These are phyloP conservation scores for Globisporangium okanoganense DNA, from an alignment of 352 stramenopile genomes.

Conservation along the genomic window DNA sequence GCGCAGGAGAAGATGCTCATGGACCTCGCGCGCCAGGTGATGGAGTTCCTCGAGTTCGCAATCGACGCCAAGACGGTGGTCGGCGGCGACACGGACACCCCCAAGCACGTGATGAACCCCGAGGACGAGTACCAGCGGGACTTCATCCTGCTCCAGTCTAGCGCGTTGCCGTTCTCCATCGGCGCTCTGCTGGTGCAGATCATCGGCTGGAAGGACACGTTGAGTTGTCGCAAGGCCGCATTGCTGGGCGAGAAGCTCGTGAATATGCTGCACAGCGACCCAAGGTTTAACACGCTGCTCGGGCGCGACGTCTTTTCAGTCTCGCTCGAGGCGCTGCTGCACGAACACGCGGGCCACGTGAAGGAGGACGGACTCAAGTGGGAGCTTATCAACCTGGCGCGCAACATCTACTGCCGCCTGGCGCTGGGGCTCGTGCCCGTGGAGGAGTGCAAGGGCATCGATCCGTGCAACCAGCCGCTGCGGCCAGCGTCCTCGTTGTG, in stretches of 20 bases:
- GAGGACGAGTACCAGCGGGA: slow-evolving; percentile 58
- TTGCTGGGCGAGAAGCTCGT: slow-evolving; percentile 64
- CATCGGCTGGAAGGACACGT: slow-evolving; percentile 71
- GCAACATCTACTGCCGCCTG: slow-evolving; percentile 78
- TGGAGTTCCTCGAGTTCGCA: slow-evolving; percentile 68
- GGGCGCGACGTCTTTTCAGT: slow-evolving; percentile 63
- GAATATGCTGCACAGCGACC: slow-evolving; percentile 39
- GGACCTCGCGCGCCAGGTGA: slow-evolving; percentile 59
- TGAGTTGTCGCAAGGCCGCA: slow-evolving; percentile 61
- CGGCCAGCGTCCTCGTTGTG: slow-evolving; percentile 42
- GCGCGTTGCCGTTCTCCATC: slow-evolving; percentile 42
- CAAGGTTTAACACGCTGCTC: slow-evolving; percentile 37
- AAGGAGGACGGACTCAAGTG: slow-evolving; percentile 82
- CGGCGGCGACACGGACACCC: slow-evolving; percentile 59
- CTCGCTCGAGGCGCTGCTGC: slow-evolving; percentile 46
- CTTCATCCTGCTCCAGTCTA: slow-evolving; percentile 51
- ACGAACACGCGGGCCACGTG: slow-evolving; percentile 55
- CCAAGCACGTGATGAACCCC: slow-evolving; percentile 66
- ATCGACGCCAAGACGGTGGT: slow-evolving; percentile 78
- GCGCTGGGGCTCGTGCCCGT: slow-evolving; percentile 60
- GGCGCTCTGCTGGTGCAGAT: slow-evolving; percentile 49
- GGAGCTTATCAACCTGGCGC: slow-evolving; percentile 81
- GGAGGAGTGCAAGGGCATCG: slow-evolving; percentile 78
- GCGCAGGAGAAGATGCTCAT: slow-evolving; percentile 69
- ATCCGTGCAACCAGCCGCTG: slow-evolving; percentile 71